Base-by-base conservation (phyloP, 805 yeast genomes). In the Myxozyma mucilagina region DNA sequence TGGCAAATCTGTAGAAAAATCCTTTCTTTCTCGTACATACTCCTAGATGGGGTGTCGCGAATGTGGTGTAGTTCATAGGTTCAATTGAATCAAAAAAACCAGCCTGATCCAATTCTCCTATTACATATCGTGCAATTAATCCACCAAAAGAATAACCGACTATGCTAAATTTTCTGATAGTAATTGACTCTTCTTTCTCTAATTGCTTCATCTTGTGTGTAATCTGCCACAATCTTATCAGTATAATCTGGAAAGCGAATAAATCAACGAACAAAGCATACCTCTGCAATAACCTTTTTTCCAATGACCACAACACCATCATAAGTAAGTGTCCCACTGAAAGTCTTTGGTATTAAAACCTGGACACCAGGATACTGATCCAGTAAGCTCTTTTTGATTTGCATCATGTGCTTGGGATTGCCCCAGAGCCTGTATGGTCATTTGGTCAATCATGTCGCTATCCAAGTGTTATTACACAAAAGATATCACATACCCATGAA, bases 101-200 rank as follows among this genome's bases (percentile, higher is more conserved):
- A 69, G 74, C 38, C 73, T 78, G 78, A 57, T 81, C 73, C 61
- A 84, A 76, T 51, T 86, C 78, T 0, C 97, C 97, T 56, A 90
- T 78, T 32, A 89, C 82, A 71, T 89, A 90, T 45, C 97, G 79
- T 0, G 90, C 80, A 14, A 89, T 81, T 36, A 93, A 73, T 0
- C 98, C 98, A n/a, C 97, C 98, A 56, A 92, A 73, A 0, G 96
- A 89, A 72, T 92, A 92, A 0, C 97, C 97, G 1, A 91, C 80
- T 43, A 92, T 76, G 64, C 93, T 87, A 51, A 92, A 80, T 60
- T 84, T 81, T 10, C 78, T 78, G 10, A 88, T 87, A 14, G 61
- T 67, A n/a, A 71, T 73, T 6, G 71, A 71, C 1, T 67, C 69
- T 78, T 61, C 75, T 79, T 67, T 76, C 81, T 63, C 78, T 86